Base-by-base conservation (phyloP, 441 rosid genomes). In the Populus trichocarpa region DNA sequence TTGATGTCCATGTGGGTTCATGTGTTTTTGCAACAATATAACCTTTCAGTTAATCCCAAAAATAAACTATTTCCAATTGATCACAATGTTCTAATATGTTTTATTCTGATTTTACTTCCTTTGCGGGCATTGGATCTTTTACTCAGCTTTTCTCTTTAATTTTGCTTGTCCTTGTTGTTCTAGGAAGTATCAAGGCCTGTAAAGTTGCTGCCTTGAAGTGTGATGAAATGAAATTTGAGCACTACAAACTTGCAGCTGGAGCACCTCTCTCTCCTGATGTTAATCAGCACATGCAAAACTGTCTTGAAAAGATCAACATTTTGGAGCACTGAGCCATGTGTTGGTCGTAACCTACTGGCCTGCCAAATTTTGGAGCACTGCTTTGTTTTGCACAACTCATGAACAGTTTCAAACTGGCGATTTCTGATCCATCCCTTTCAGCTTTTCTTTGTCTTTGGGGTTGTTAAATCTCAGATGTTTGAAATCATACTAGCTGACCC, bases 161-260 rank as follows among this genome's bases (percentile, higher is more conserved):
- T 57, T 75, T 65, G 70, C 20, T 50, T 12, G 23, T 38, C 10
- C 22, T 73, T 71, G 26, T 18, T 40, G 23, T 40, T 18, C 73
- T 65, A 89, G 92, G 93, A 77, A 90, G 90, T 36, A 81, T 90
- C 36, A 87, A 77, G 84, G 93, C 95, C 28, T 91, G 96, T 81
- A 91, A 70, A 85, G 85, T 74, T 20, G 86, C 88, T 28, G 97
- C 95, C 3, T 77, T 92, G 86, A 90, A 91, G 86, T 92, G 93
- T 69, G 98, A 92, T 26, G 91, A 87, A 53, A 80, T 78, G 65
- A 93, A 92, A 75, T 93, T 91, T 75, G 90, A 90, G 74, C 95
- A 89, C 33, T 78, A 85, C 85, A 89, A 86, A 81, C 89, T 90
- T 32, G 74, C 70, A 6, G 83, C 46, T 40, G 85, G 91, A 13